phyloP scores from a whole-genome alignment of 139 green algal species.

The Chlorokybus atmophyticus region DNA sequence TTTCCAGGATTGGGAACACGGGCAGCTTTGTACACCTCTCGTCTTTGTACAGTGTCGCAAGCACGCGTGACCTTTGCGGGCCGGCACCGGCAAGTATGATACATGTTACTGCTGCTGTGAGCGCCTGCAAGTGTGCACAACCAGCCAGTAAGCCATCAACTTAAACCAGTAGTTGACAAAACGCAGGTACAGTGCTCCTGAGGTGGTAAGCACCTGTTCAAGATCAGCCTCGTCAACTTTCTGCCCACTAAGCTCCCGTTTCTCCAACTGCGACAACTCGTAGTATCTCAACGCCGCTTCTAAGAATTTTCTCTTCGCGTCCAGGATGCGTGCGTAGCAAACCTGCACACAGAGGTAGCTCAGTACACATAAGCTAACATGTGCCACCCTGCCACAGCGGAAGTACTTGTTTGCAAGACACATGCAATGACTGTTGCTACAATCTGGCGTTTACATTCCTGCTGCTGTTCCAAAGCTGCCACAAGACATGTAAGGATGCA shows the following conservation, averaged over 20 bases:
- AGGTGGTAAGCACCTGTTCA: slow-evolving; percentile 46
- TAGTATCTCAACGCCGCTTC: slow-evolving; percentile 80
- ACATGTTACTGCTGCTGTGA: slow-evolving; percentile 69
- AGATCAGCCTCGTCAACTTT: slow-evolving; percentile 52
- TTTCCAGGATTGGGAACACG: slow-evolving; percentile 77
- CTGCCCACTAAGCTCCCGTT: background rate
- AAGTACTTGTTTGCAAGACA: too few relatives aligned
- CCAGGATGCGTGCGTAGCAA: slow-evolving; percentile 88
- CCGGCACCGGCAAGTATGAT: slow-evolving; percentile 78
- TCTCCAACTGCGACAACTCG: slow-evolving; percentile 51
- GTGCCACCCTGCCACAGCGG: too few relatives aligned
- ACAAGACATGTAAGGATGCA: too few relatives aligned
- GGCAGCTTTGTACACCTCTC: slow-evolving; percentile 59
- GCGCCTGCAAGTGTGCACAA: too few relatives aligned
- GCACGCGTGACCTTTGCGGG: slow-evolving; percentile 54
- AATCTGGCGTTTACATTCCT: too few relatives aligned
- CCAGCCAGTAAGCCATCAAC: background rate
- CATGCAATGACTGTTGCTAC: too few relatives aligned
- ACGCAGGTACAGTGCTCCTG: slow-evolving; percentile 18
- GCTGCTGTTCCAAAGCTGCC: too few relatives aligned
- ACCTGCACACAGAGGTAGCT: too few relatives aligned
- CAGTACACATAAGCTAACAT: too few relatives aligned
- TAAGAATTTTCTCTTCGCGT: slow-evolving; percentile 86
- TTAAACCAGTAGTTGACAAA: background rate
- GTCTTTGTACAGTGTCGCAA: slow-evolving; percentile 52